Percentiles rank a stretch among this genome's conserved stretches.
Evolutionary conservation across 2,329 filamentous ascomycete genomes (phyloP).

Genomic region (Metarhizium humberi): DNA sequence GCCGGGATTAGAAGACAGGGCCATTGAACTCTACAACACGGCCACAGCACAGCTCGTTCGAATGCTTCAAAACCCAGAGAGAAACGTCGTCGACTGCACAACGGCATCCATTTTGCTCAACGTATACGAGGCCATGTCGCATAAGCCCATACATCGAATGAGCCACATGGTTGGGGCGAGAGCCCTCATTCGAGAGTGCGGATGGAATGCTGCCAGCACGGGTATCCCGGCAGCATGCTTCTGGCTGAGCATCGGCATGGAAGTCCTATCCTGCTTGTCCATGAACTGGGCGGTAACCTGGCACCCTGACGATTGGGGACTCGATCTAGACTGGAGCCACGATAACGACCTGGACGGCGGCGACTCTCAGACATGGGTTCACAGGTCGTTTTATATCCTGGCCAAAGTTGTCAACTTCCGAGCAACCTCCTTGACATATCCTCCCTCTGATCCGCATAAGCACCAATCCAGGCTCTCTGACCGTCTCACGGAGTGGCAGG

Average conservation of each 20-base stretch:
- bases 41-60: conserved; percentile 71
- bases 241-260: conserved; percentile 87
- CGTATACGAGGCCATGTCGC: conserved; percentile 88
- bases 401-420: conserved; percentile 83
- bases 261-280: conserved; percentile 78
- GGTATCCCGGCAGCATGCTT: conserved; percentile 85
- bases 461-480: conserved; percentile 56
- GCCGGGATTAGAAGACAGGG: conserved; percentile 66
- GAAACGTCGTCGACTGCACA: conserved; percentile 76
- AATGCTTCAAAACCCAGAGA: conserved; percentile 72
- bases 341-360: conserved; percentile 36
- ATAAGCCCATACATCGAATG: conserved; percentile 70
- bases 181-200: conserved; percentile 79
- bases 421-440: conserved; percentile 54
- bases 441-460: conserved; percentile 49
- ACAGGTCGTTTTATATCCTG: conserved; percentile 80
- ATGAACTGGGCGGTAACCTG: conserved; percentile 82
- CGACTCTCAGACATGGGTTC: conserved; percentile 57
- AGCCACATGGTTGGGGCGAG: conserved; percentile 80
- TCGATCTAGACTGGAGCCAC: conserved; percentile 58
- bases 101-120: conserved; percentile 82
- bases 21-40: conserved; percentile 74
- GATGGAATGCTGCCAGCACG: conserved; percentile 71
- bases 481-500: conserved; percentile 67
- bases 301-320: conserved; percentile 84